Evolutionary conservation across 2,329 filamentous ascomycete genomes (phyloP).

Genomic region (Immersiporthe knoxdaviesiana): DNA sequence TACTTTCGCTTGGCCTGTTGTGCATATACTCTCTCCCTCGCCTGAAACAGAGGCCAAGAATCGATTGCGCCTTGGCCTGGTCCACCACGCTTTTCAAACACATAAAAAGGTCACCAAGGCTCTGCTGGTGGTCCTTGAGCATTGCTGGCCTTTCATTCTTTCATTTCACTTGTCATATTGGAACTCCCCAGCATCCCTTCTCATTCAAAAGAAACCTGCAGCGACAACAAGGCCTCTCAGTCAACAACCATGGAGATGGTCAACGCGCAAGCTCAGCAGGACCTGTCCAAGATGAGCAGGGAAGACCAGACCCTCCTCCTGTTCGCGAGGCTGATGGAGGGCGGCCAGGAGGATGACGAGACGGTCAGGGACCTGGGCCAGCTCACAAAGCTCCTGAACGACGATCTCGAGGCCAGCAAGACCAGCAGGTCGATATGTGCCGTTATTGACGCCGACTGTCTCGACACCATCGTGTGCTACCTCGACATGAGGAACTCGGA

Average conservation of each 20-base stretch:
- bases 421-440: constrained; percentile 55
- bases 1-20: constrained; percentile 9
- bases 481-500: constrained; percentile 81
- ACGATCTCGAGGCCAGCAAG: constrained; percentile 52
- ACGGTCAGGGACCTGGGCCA: constrained; percentile 62
- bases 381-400: constrained; percentile 62
- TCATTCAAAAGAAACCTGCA: not conserved
- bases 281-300: constrained; percentile 41
- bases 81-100: not conserved
- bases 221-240: too few species aligned
- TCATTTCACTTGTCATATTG: constrained; percentile 5
- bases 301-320: constrained; percentile 74
- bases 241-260: constrained; percentile 40
- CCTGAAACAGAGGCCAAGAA: constrained; percentile 27
- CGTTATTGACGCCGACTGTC: constrained; percentile 72
- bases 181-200: not conserved
- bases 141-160: not conserved
- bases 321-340: constrained; percentile 87
- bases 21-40: not conserved
- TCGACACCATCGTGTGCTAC: constrained; percentile 84
- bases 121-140: not conserved
- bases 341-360: constrained; percentile 79
- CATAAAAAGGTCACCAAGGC: not conserved
- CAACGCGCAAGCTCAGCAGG: constrained; percentile 39
- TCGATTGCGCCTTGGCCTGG: not conserved